These are phyloP conservation scores for Prunus persica DNA, from an alignment of 306 rosid species.

Conservation along the genomic window Prunus_persica_NCBIv2 NC_034009.1:40237501-40238000, in stretches of 20 bases:
- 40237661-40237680: too few relatives aligned
- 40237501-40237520: background rate
- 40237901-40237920: background rate
- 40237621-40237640: too few relatives aligned
- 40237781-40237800: background rate
- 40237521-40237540: too few relatives aligned
- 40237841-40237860: conserved; percentile 10
- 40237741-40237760: background rate
- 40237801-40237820: conserved; percentile 26
- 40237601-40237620: too few relatives aligned
- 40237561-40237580: too few relatives aligned
- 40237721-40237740: background rate
- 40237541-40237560: too few relatives aligned
- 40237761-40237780: conserved; percentile 23
- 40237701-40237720: background rate
- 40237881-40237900: conserved; percentile 9
- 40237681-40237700: too few relatives aligned
- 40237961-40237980: background rate
- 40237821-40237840: background rate
- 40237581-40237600: too few relatives aligned
- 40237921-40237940: background rate
- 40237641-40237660: too few relatives aligned
- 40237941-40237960: background rate
- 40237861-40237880: conserved; percentile 15
- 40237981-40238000: background rate